Conservation (phyloP, 805 yeast genomes). For the Yarrowia keelungensis region DNA sequence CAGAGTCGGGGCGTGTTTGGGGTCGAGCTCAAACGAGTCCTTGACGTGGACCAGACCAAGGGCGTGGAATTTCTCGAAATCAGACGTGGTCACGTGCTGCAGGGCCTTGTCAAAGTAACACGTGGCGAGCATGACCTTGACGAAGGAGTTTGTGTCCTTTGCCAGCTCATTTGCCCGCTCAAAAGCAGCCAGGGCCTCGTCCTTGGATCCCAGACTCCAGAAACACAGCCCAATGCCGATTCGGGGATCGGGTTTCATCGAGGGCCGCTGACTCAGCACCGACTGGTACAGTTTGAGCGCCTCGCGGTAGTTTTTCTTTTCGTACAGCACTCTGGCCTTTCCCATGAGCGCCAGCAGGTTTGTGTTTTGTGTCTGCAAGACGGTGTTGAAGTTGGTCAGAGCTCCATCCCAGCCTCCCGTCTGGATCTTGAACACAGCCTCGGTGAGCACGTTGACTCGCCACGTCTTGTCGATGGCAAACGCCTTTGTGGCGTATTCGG, state of each 20-base stretch:
- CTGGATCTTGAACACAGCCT: conserved; percentile 68
- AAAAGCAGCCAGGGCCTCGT: conserved; percentile 84
- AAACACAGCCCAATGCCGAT: conserved; percentile 93
- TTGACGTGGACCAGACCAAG: conserved; percentile 60
- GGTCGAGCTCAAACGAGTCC: conserved; percentile 52
- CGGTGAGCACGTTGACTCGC: conserved; percentile 62
- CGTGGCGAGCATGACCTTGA: conserved; percentile 47
- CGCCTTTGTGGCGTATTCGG: conserved; percentile 58
- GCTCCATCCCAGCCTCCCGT: conserved; percentile 74
- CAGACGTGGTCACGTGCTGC: conserved; percentile 56
- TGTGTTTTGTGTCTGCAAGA: conserved; percentile 60
- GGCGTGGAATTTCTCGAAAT: conserved; percentile 66
- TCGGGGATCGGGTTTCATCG: conserved; percentile 85
- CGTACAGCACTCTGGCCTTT: conserved; percentile 80
- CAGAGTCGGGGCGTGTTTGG: conserved; percentile 66
- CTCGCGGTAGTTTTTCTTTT: conserved; percentile 71
- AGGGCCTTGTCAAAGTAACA: conserved; percentile 72
- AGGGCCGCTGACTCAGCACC: conserved; percentile 75
- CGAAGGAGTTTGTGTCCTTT: conserved; percentile 53
- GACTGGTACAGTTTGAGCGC: conserved; percentile 87
- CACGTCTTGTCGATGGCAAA: conserved; percentile 56
- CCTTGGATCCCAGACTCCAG: conserved; percentile 83
- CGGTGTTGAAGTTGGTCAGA: conserved; percentile 67
- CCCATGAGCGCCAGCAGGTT: conserved; percentile 82
- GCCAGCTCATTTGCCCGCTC: conserved; percentile 73